These are phyloP conservation scores for Rosa lucieae DNA, from an alignment of 306 rosid species.

Conservation along the genomic window DNA sequence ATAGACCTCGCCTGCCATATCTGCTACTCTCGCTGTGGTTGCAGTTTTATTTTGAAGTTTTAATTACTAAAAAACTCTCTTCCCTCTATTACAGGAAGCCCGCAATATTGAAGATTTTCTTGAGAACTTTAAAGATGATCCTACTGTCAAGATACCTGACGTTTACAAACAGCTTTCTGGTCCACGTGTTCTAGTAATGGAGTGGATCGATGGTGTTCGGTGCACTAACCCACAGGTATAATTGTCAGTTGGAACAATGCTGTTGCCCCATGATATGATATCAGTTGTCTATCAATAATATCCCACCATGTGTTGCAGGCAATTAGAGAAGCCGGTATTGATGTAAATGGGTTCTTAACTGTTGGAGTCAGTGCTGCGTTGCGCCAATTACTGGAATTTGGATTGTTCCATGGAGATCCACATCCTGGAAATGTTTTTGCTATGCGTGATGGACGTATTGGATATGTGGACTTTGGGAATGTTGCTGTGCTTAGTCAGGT, in stretches of 20 bases:
- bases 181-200: constrained; percentile 92
- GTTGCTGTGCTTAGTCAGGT: constrained; percentile 99
- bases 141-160: constrained; percentile 90
- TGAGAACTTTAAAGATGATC: constrained; percentile 89
- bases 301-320: constrained; percentile 57
- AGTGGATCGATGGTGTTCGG: constrained; percentile 98
- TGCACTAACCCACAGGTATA: constrained; percentile 94
- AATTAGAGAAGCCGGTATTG: constrained; percentile 82
- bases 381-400: constrained; percentile 94
- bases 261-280: constrained; percentile 16
- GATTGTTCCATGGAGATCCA: constrained; percentile 98
- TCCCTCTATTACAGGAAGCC: constrained; percentile 74
- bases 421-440: constrained; percentile 99
- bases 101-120: constrained; percentile 92
- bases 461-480: constrained; percentile 97
- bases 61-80: not conserved
- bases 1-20: not conserved
- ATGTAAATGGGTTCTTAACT: constrained; percentile 83
- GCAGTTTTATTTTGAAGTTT: constrained; percentile 1
- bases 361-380: constrained; percentile 98
- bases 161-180: constrained; percentile 84
- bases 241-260: constrained; percentile 28
- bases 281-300: constrained; percentile 25
- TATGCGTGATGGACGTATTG: constrained; percentile 98
- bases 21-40: not conserved